Evolutionary conservation across 768 basidiomycete genomes (phyloP).

Genomic region (Tephrocybe rancida): DNA sequence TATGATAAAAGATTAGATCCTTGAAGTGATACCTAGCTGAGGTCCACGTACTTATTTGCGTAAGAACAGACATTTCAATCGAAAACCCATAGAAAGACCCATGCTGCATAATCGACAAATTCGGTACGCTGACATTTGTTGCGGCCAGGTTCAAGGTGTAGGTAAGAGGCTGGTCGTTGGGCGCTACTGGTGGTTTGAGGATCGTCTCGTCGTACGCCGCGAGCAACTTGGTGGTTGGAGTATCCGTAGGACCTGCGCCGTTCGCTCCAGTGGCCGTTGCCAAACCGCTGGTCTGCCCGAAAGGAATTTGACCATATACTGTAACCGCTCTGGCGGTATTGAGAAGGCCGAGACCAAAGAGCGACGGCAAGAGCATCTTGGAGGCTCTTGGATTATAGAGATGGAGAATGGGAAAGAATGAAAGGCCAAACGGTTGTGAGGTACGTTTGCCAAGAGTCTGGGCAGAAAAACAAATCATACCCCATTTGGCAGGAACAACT

Average conservation of each 20-base stretch:
- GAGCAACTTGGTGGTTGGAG: conserved; percentile 34
- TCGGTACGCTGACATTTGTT: conserved; percentile 30
- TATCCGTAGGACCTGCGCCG: conserved; percentile 26
- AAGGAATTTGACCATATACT: conserved; percentile 33
- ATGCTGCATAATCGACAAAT: conserved; percentile 37
- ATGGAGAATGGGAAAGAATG: not conserved
- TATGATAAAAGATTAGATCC: conserved; percentile 18
- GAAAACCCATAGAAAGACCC: conserved; percentile 74
- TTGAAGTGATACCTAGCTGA: conserved; percentile 13
- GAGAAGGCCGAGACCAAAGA: conserved; percentile 13
- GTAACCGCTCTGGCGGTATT: conserved; percentile 25
- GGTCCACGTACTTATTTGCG: conserved; percentile 60
- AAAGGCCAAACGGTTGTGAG: not conserved
- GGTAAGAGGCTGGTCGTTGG: conserved; percentile 39
- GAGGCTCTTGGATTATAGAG: conserved; percentile 1
- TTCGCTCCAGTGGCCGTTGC: conserved; percentile 16
- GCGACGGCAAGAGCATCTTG: conserved; percentile 13
- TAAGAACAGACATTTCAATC: conserved; percentile 72
- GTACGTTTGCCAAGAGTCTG: conserved; percentile 6
- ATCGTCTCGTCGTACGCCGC: conserved; percentile 55
- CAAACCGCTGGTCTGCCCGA: conserved; percentile 23
- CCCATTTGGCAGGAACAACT: not conserved
- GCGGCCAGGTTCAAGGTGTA: conserved; percentile 46
- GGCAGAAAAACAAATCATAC: not conserved
- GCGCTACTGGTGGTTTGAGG: conserved; percentile 50